Percentiles rank a stretch among this genome's conserved stretches.
phyloP scores from a whole-genome alignment of 1,284 basidiomycete species.

The Ceratobasidium sp. region DNA sequence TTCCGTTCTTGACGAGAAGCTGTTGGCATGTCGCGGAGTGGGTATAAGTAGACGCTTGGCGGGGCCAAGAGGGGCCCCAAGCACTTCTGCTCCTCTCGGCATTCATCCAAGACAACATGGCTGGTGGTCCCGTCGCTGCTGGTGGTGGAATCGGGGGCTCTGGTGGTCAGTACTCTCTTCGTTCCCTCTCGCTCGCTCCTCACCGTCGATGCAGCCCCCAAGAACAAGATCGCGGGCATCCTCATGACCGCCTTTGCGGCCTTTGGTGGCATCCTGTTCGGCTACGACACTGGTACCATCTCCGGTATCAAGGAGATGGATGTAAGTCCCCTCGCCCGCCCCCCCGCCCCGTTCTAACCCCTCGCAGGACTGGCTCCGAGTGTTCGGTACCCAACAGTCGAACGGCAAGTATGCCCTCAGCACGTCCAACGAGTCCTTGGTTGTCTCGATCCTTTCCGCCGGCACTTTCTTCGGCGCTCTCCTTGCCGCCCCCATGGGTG shows the following conservation, averaged over 20 bases:
- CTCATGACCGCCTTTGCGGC: constrained; percentile 62
- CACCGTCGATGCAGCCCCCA: constrained; percentile 46
- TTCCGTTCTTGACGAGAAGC: neutral
- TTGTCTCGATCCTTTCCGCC: constrained; percentile 78
- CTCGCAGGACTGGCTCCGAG: constrained; percentile 56
- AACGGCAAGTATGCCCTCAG: constrained; percentile 60
- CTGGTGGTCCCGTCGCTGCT: constrained; percentile 45
- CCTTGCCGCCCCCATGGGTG: constrained; percentile 59
- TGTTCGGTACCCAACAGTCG: constrained; percentile 61
- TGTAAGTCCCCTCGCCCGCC: constrained; percentile 46
- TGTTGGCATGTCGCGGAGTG: neutral
- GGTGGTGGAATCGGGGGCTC: constrained; percentile 46
- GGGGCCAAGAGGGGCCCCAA: neutral
- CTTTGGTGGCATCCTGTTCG: constrained; percentile 63
- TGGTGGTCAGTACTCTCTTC: constrained; percentile 16
- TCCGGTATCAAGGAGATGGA: constrained; percentile 53
- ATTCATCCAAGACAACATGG: constrained; percentile 33
- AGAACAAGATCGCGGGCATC: constrained; percentile 45
- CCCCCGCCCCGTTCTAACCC: constrained; percentile 35
- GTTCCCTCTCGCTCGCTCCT: neutral
- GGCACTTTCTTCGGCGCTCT: constrained; percentile 74
- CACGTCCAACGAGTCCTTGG: constrained; percentile 69
- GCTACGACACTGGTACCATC: constrained; percentile 53
- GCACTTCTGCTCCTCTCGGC: constrained; percentile 1
- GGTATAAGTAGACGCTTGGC: constrained; percentile 31